A percentile compares a stretch with the other conserved stretches of the same genome.
Evolutionary conservation across 2,329 filamentous ascomycete genomes (phyloP).

Genomic region (Pseudogymnoascus sp.): DNA sequence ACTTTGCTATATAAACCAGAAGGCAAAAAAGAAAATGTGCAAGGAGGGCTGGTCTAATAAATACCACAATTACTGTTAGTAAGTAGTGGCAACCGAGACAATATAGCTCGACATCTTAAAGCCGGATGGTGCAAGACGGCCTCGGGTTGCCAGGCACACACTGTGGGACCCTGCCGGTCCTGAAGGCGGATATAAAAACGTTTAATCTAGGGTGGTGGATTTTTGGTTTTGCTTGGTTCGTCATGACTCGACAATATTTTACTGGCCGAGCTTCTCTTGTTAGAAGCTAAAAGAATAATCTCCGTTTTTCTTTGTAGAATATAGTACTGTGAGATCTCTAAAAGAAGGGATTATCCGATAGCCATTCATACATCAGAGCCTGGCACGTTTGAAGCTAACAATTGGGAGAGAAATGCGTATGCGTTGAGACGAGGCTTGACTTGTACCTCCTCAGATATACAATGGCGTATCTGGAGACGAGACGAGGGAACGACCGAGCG

Average conservation of each 20-base stretch:
- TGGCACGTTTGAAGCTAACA: neutral
- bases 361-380: neutral
- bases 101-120: slow-evolving; percentile 1
- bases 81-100: slow-evolving; percentile 7
- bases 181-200: neutral
- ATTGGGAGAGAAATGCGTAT: neutral
- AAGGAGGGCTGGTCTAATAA: slow-evolving; percentile 3
- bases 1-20: neutral
- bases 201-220: neutral
- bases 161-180: neutral
- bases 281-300: neutral
- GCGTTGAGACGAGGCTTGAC: neutral
- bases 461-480: slow-evolving; percentile 5
- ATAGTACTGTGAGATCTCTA: neutral
- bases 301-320: neutral
- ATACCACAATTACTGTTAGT: slow-evolving; percentile 2
- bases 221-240: neutral
- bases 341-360: neutral
- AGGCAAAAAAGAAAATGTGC: neutral
- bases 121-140: slow-evolving; percentile 2
- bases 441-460: slow-evolving; percentile 8
- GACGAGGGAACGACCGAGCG: neutral
- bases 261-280: neutral
- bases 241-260: neutral
- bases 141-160: slow-evolving; percentile 7